Evolutionary conservation across 2,329 filamentous ascomycete species (phyloP).

Genomic region (Didymellaceae sp.): DNA sequence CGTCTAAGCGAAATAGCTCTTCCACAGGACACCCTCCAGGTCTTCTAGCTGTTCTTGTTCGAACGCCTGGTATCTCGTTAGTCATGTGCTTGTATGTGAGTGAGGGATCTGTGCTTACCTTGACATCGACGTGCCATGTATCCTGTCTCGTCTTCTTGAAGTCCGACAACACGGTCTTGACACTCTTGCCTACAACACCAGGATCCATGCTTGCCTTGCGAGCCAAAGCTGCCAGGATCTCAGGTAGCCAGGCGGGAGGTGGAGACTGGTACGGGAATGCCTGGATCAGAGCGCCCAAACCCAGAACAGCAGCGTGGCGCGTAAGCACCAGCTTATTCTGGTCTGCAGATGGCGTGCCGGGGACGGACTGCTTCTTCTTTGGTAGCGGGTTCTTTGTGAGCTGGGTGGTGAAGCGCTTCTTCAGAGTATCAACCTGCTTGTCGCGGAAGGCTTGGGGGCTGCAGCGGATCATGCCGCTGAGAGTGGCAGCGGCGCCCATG

Average conservation of each 20-base stretch:
- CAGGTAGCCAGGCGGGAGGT: constrained; percentile 91
- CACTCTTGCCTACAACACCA: constrained; percentile 92
- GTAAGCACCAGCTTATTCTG: constrained; percentile 78
- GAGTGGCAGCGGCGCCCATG: constrained; percentile 86
- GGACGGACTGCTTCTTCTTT: constrained; percentile 59
- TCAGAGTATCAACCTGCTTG: constrained; percentile 76
- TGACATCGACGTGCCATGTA: constrained; percentile 97
- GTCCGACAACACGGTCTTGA: constrained; percentile 90
- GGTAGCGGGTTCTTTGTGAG: constrained; percentile 87
- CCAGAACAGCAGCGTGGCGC: constrained; percentile 89
- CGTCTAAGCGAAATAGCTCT: constrained; percentile 91
- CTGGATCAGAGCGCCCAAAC: constrained; percentile 87
- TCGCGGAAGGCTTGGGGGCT: constrained; percentile 82
- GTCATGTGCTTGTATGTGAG: not conserved
- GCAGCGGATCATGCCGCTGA: constrained; percentile 98
- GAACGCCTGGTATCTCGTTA: constrained; percentile 66
- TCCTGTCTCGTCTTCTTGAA: constrained; percentile 99
- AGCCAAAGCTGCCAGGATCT: constrained; percentile 84
- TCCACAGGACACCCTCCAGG: constrained; percentile 95
- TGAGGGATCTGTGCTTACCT: constrained; percentile 66
- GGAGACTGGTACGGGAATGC: constrained; percentile 96
- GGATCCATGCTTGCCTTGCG: constrained; percentile 85
- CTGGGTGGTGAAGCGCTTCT: constrained; percentile 77
- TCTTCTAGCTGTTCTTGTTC: constrained; percentile 92
- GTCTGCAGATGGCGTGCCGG: constrained; percentile 73